Evolutionary conservation across 352 stramenopile genomes (phyloP), one percentile per base, ranked within the genome.

Genomic region (Globisporangium abappressorium): DNA sequence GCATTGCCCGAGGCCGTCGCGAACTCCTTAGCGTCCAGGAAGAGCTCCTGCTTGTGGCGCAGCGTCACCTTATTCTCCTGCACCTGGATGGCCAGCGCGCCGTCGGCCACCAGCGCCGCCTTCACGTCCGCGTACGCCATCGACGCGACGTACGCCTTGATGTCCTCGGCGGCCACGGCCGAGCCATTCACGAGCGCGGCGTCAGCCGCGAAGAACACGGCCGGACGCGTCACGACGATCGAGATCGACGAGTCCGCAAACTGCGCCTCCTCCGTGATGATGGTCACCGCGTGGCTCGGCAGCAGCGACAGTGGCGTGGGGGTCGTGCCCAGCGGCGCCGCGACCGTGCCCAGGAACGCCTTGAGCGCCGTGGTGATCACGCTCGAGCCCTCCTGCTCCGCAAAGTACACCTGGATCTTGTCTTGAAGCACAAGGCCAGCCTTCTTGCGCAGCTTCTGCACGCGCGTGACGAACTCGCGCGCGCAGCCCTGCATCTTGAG

Each of bases 391-490:
- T 79, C 75, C 58, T 91, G 72, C 73, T 98, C 85, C 54, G 79
- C 58, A 63, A 96, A 98, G 82, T 98, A 99, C 5, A 99, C 93
- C 70, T 99, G 95, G 67, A 99, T 96, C 71, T 96, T 92, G 81
- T 99, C 97, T 70, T 91, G 89, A 41, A 98, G 76, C 62, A 97
- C 91, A 6, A 99, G 82, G 6, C 97, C 97, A 15, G 95, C 91
- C 72, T 91, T 95, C 82, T 99, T 99, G 46, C 98, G 87, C 59
- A 99, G 81, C 80, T 99, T 99, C 78, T 99, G 98, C 71, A 99
- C 96, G 47, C 94, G 91, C 71, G 98, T 99, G 67, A 99, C 97
- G 57, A 99, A 87, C 74, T 99, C 97, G 68, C 98, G 94, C 3
- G 97, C 92, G 66, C 90, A 92, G 58, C 95, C 97, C 66, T 98